A percentile compares a stretch with the other conserved stretches of the same genome.
Evolutionary conservation across 1,284 basidiomycete species (phyloP).

Genomic region (Cryptococcus wingfieldii): DNA sequence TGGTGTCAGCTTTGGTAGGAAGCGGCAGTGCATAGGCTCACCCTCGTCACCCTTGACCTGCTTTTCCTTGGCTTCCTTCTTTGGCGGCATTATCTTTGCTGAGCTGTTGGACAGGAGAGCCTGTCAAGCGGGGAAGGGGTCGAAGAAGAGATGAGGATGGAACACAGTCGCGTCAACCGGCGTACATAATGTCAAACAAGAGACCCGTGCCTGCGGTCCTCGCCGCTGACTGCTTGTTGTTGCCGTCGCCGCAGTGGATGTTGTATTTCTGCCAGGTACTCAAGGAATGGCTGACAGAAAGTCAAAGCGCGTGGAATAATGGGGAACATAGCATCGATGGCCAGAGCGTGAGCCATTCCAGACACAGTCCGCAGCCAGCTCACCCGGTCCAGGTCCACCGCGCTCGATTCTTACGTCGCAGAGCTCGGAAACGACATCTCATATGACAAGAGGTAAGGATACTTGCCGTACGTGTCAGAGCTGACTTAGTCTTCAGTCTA

Average conservation of each 20-base stretch:
- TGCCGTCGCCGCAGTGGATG: neutral
- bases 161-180: no score
- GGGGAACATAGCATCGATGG: conserved; percentile 45
- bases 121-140: no score
- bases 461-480: no score
- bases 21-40: conserved; percentile 11
- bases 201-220: no score
- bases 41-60: conserved; percentile 47
- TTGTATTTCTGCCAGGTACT: neutral
- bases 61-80: conserved; percentile 62
- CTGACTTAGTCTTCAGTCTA: conserved; percentile 52
- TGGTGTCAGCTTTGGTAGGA: no score
- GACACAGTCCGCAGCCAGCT: neutral
- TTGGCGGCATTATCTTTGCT: conserved; percentile 37
- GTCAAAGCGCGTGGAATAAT: neutral
- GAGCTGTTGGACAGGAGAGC: no score
- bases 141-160: no score
- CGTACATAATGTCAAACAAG: no score
- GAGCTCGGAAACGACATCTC: conserved; percentile 79
- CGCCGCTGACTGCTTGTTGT: no score
- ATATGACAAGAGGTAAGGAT: conserved; percentile 77
- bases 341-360: conserved; percentile 41
- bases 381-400: conserved; percentile 53
- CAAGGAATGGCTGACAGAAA: no score
- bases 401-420: conserved; percentile 80